These are phyloP conservation scores for Trichoderma breve DNA, from an alignment of 2,329 filamentous ascomycete genomes.

Conservation along the genomic window DNA sequence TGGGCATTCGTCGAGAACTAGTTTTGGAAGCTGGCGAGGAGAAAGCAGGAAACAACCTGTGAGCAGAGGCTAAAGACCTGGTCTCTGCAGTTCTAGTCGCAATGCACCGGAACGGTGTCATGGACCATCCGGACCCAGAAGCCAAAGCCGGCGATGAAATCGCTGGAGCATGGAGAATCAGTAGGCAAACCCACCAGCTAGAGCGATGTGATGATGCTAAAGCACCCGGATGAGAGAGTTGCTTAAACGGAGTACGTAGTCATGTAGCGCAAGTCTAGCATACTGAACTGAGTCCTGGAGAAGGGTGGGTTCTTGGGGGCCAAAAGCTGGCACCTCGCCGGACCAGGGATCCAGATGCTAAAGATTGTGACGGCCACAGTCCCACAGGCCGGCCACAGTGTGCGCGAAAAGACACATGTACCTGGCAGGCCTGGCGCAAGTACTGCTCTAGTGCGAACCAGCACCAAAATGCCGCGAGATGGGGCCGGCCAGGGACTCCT, in stretches of 20 bases:
- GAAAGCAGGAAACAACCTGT: background rate
- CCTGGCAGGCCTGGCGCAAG: background rate
- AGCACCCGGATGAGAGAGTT: background rate
- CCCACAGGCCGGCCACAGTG: background rate
- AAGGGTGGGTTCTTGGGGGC: background rate
- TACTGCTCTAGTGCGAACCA: background rate
- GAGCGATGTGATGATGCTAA: background rate
- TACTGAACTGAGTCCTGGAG: background rate
- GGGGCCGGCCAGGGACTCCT: background rate
- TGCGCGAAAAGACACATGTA: background rate
- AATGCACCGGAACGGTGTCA: background rate
- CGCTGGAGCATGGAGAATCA: background rate
- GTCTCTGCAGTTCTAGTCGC: background rate
- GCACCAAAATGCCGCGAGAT: slow-evolving; percentile 3
- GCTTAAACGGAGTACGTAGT: background rate
- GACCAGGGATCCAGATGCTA: background rate
- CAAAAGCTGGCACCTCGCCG: background rate
- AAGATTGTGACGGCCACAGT: background rate
- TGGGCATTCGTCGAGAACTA: background rate
- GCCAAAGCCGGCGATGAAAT: background rate
- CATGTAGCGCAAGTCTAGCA: background rate
- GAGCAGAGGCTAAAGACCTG: background rate
- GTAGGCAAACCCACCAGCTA: background rate
- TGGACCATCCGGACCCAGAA: background rate
- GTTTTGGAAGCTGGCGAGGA: background rate